Evolutionary conservation across 2,329 filamentous ascomycete genomes (phyloP).

Genomic region (Colletotrichum lindemuthianum): DNA sequence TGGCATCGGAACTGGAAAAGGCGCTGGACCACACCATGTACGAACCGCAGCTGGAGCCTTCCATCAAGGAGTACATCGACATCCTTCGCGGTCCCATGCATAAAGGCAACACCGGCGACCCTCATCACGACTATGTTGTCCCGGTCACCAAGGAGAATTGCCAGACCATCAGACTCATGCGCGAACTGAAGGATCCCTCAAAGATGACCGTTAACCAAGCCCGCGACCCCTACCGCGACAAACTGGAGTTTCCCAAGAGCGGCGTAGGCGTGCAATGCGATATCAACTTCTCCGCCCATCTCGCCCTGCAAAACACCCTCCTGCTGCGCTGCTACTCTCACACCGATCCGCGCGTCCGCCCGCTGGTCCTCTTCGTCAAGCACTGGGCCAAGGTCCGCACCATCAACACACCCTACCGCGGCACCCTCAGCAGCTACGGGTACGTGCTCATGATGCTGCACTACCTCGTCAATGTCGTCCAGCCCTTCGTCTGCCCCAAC

Average conservation of each 20-base stretch:
- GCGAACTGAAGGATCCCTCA: conserved; percentile 59
- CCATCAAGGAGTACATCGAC: conserved; percentile 60
- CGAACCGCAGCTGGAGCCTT: conserved; percentile 42
- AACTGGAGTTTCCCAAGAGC: conserved; percentile 80
- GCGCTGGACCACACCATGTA: conserved; percentile 62
- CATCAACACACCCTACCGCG: conserved; percentile 88
- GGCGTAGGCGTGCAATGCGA: conserved; percentile 88
- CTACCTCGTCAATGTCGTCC: conserved; percentile 84
- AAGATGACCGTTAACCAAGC: conserved; percentile 60
- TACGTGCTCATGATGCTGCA: conserved; percentile 94
- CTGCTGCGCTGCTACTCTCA: conserved; percentile 85
- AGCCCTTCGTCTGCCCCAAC: conserved; percentile 86
- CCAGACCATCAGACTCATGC: conserved; percentile 54
- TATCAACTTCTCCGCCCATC: conserved; percentile 88
- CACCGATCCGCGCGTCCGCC: conserved; percentile 79
- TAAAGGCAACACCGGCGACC: conserved; percentile 36
- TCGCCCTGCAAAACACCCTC: conserved; percentile 85
- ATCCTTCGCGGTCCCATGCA: conserved; percentile 55
- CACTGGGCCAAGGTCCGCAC: conserved; percentile 87
- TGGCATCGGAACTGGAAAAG: conserved; percentile 65
- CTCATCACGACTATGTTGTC: conserved; percentile 47
- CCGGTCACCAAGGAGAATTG: conserved; percentile 47
- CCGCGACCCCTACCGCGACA: conserved; percentile 64
- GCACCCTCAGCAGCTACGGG: conserved; percentile 88
- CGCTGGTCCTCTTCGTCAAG: conserved; percentile 87